Percentiles rank a stretch among this genome's conserved stretches.
Conservation (phyloP, 129 eudicot species). For the Arctium minus region DNA sequence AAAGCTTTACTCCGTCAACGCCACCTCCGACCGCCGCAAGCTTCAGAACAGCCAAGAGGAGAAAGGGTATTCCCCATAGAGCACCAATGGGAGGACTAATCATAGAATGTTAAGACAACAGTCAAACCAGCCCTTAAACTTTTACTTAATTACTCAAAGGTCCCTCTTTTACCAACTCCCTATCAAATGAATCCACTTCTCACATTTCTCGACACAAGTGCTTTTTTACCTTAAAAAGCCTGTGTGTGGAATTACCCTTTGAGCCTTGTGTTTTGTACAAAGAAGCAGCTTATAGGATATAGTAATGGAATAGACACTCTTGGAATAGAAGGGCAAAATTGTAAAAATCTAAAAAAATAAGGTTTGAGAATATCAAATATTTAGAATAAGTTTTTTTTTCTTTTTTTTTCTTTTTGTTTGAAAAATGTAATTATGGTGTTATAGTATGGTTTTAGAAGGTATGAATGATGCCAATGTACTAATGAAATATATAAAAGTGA, state of each 20-base stretch:
- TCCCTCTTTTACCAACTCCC: slow-evolving; percentile 8
- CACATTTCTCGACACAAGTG: slow-evolving; percentile 26
- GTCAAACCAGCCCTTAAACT: slow-evolving; percentile 17
- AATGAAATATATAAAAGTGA: slow-evolving; percentile 18
- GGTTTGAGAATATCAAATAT: slow-evolving; percentile 25
- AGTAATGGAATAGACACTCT: slow-evolving; percentile 27
- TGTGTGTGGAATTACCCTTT: slow-evolving; percentile 23
- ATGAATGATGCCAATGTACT: slow-evolving; percentile 33
- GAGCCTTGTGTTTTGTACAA: slow-evolving; percentile 38
- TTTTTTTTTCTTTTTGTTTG: background rate
- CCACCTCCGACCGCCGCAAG: slow-evolving; percentile 61
- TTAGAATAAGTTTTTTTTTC: slow-evolving; percentile 12
- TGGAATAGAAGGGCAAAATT: slow-evolving; percentile 31
- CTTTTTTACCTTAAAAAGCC: slow-evolving; percentile 37
- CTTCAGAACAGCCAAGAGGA: slow-evolving; percentile 65
- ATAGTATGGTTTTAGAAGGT: slow-evolving; percentile 19
- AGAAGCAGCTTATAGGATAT: slow-evolving; percentile 43
- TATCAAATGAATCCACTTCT: slow-evolving; percentile 18
- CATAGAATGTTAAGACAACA: slow-evolving; percentile 39
- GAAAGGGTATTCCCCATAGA: slow-evolving; percentile 96
- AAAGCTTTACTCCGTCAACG: slow-evolving; percentile 79
- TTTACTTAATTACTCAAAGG: slow-evolving; percentile 15
- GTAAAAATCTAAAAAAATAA: slow-evolving; percentile 16
- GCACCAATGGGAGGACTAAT: slow-evolving; percentile 81
- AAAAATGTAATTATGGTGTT: slow-evolving; percentile 49